Percentiles rank a stretch among this genome's conserved stretches.
phyloP scores from a whole-genome alignment of 2,329 filamentous ascomycete species.

The Ophioceras dolichostomum region DNA sequence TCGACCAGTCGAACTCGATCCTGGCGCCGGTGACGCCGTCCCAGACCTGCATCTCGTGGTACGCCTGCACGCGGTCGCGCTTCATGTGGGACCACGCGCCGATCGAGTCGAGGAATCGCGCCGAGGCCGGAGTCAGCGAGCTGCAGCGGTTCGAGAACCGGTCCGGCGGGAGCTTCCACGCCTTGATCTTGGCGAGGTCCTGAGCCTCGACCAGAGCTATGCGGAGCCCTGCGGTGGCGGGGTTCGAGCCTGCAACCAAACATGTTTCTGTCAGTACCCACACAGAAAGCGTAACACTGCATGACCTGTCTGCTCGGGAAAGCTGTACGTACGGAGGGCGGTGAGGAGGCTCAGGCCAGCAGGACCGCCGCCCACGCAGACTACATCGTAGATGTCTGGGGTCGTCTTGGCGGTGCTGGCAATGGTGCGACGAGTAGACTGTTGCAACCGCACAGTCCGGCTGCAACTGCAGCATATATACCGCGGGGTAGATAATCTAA shows the following conservation, averaged over 20 bases:
- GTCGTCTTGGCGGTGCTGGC: conserved; percentile 22
- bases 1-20: conserved; percentile 76
- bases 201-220: conserved; percentile 87
- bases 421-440: conserved; percentile 14
- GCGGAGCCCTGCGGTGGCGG: conserved; percentile 62
- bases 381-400: conserved; percentile 81
- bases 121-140: conserved; percentile 81
- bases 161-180: conserved; percentile 53
- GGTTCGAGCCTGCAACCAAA: conserved; percentile 61
- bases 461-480: conserved; percentile 2
- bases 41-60: conserved; percentile 98
- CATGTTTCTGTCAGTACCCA: too few relatives aligned
- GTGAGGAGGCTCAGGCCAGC: conserved; percentile 75
- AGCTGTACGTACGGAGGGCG: conserved; percentile 61
- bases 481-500: not conserved
- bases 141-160: conserved; percentile 90
- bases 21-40: conserved; percentile 79
- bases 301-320: too few relatives aligned
- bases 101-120: conserved; percentile 69
- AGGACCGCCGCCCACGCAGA: conserved; percentile 82
- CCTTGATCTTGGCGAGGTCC: conserved; percentile 57
- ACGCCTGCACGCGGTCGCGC: conserved; percentile 64
- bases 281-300: too few relatives aligned
- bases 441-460: not conserved
- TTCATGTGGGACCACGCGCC: conserved; percentile 77